Base-by-base conservation (phyloP, 306 rosid genomes). In the Fagus sylvatica region DNA sequence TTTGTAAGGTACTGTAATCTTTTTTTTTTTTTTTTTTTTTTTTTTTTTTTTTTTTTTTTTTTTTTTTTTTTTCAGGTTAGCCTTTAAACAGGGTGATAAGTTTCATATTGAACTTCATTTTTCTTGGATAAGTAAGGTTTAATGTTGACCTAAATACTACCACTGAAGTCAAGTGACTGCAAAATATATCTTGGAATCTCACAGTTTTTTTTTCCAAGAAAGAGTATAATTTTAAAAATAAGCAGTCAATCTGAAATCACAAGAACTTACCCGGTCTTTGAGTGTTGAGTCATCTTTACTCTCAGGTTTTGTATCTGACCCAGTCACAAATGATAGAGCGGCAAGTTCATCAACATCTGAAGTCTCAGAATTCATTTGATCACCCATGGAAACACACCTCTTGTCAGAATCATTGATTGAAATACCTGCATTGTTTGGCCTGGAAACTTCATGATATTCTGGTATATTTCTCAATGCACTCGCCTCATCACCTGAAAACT, bases 231-330 rank as follows among this genome's bases (percentile, higher is more conserved):
- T 36, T 32, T 2, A 12, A 60, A 61, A 32, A 11, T 12, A 61
- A 33, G 68, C 40, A 33, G 28, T 6, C 15, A 33, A 7, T 7
- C 37, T 39, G 28, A 39, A 37, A 37, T 66, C 71, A 66, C 12
- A 66, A 4, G 10, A 66, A 64, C 79, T 33, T 81, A 92, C 97
- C 96, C 88, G 91, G 72, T 86, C 85, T 64, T 78, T 73, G 42
- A 82, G 82, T 40, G 28, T 77, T 55, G 80, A 76, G 75, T 68
- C 83, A 72, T 75, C 84, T 37, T 60, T 28, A 70, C 61, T 54
- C 60, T 83, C 81, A 61, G 81, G 76, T 84, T 86, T 81, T 43
- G 43, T 70, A 68, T 75, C 75, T 69, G 84, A 77, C 39, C 78
- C 82, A 82, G 76, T 76, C 33, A 82, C 54, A 82, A 71, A 73